phyloP scores from a whole-genome alignment of 768 basidiomycete genomes.

The Royoungia palumana region DNA sequence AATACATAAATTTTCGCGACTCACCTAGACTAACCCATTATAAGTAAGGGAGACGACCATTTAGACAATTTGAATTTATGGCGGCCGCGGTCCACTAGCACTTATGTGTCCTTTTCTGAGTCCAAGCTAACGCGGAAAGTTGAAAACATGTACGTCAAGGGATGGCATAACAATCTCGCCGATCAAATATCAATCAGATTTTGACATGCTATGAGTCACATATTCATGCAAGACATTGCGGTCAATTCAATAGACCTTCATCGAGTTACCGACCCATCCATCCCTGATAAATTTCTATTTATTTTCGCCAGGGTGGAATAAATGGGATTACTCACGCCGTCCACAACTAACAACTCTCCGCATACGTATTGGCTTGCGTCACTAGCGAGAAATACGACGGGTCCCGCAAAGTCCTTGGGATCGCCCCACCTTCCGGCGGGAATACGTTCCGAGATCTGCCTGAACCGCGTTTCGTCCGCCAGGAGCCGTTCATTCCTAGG shows the following conservation, averaged over 20 bases:
- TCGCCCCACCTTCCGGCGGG: slow-evolving; percentile 67
- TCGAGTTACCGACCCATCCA: slow-evolving; percentile 53
- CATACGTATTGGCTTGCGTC: slow-evolving; percentile 64
- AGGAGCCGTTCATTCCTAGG: slow-evolving; percentile 64
- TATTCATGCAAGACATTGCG: background rate
- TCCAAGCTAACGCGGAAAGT: slow-evolving; percentile 1
- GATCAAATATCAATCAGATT: background rate
- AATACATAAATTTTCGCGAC: background rate
- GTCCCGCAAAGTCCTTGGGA: slow-evolving; percentile 65
- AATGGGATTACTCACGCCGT: slow-evolving; percentile 50
- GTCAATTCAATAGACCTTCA: slow-evolving; percentile 1
- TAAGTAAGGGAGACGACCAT: slow-evolving; percentile 1
- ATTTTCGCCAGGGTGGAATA: slow-evolving; percentile 2
- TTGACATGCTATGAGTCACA: background rate
- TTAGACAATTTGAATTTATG: slow-evolving; percentile 6
- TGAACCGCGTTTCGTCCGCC: slow-evolving; percentile 54
- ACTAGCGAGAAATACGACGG: slow-evolving; percentile 63
- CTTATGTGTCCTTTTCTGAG: background rate
- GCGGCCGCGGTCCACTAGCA: too few relatives aligned
- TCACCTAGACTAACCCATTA: slow-evolving; percentile 1
- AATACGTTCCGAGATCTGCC: slow-evolving; percentile 70
- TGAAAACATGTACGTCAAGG: slow-evolving; percentile 18
- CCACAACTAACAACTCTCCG: slow-evolving; percentile 64
- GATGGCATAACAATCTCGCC: background rate
- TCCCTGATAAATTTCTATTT: slow-evolving; percentile 37